phyloP scores from a whole-genome alignment of 495 filamentous ascomycete species.

The Penicillium fimorum region DNA sequence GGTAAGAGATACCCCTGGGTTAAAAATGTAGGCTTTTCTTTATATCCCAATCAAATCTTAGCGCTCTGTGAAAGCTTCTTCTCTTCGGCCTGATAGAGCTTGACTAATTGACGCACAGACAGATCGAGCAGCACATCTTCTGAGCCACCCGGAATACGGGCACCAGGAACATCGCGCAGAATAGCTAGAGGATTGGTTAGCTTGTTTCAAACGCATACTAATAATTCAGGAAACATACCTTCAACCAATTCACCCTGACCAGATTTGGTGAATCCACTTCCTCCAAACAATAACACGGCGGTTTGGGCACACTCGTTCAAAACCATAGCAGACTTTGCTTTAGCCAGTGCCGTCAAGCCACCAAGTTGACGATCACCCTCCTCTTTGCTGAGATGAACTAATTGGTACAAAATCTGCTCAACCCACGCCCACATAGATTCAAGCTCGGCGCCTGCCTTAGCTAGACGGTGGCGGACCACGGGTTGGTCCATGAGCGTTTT shows the following conservation, averaged over 20 bases:
- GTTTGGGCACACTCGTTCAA: constrained; percentile 67
- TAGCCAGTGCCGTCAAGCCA: constrained; percentile 66
- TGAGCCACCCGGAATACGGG: constrained; percentile 65
- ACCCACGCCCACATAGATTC: constrained; percentile 73
- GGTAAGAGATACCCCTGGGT: background rate
- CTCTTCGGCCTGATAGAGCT: constrained; percentile 64
- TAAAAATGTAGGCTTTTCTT: background rate
- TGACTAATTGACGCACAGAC: constrained; percentile 67
- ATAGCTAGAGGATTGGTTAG: constrained; percentile 44
- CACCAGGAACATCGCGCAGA: constrained; percentile 62
- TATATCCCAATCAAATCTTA: constrained; percentile 27
- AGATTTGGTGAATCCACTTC: constrained; percentile 66
- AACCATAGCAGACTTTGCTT: constrained; percentile 69
- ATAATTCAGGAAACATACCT: constrained; percentile 39
- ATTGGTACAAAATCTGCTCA: constrained; percentile 71
- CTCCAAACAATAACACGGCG: constrained; percentile 69
- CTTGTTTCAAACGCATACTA: background rate
- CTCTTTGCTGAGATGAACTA: constrained; percentile 60
- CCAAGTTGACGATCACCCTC: constrained; percentile 65
- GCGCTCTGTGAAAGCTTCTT: constrained; percentile 53
- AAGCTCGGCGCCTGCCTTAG: constrained; percentile 65
- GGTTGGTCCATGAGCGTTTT: constrained; percentile 71
- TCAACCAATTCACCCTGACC: constrained; percentile 72
- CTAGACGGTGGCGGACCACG: constrained; percentile 69
- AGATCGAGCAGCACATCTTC: constrained; percentile 77